Evolutionary conservation across 306 rosid genomes (phyloP).

Genomic region (Vigna hirtella): DNA sequence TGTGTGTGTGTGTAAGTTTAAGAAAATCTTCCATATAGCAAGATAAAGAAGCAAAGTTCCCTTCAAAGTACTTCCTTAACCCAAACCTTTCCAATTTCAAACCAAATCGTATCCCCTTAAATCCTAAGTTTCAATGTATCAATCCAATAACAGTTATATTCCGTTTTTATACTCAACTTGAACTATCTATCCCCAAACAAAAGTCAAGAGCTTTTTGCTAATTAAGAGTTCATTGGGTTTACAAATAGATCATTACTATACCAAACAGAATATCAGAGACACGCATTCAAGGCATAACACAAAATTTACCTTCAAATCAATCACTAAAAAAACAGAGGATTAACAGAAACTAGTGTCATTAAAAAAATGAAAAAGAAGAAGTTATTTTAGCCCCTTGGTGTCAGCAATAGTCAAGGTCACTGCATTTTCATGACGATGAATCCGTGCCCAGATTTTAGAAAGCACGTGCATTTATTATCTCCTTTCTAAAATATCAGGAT

Average conservation of each 20-base stretch:
- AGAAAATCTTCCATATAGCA: not conserved
- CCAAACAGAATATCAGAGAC: not conserved
- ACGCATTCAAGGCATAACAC: not conserved
- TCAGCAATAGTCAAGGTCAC: no score
- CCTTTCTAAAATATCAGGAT: not conserved
- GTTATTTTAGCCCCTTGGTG: not conserved
- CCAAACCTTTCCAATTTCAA: not conserved
- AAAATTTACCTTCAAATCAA: not conserved
- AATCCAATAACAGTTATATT: not conserved
- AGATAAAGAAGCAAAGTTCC: not conserved
- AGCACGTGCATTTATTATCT: not conserved
- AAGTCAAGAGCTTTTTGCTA: not conserved
- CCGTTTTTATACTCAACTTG: not conserved
- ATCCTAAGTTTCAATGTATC: not conserved
- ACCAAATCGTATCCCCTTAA: not conserved
- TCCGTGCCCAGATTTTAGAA: not conserved
- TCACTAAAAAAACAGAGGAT: not conserved
- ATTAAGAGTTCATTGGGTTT: constrained; percentile 1
- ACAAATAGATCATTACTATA: not conserved
- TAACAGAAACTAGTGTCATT: not conserved
- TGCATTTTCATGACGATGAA: not conserved
- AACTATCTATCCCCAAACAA: not conserved
- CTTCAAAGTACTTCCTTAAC: not conserved
- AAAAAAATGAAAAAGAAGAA: not conserved
- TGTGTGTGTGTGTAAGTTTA: not conserved